phyloP scores from a whole-genome alignment of 2,329 filamentous ascomycete species.

The Cercospora brassicicola region DNA sequence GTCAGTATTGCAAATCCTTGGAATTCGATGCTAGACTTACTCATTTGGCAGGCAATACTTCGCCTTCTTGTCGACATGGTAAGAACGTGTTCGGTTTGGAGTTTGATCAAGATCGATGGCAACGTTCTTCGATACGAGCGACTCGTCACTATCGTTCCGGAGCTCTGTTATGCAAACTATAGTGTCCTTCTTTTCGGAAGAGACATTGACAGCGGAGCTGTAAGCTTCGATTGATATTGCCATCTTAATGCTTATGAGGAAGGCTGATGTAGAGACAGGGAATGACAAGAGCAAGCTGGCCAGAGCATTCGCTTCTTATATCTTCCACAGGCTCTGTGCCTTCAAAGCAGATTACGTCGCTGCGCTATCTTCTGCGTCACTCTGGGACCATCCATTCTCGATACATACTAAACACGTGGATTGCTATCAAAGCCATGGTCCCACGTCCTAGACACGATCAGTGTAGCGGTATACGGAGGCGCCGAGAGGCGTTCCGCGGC shows the following conservation, averaged over 20 bases:
- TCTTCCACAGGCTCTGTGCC: neutral
- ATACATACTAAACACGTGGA: neutral
- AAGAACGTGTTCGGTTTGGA: slow-evolving; percentile 1
- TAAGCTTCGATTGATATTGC: neutral
- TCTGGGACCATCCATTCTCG: neutral
- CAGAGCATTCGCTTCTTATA: neutral
- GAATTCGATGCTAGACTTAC: neutral
- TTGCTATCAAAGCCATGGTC: neutral
- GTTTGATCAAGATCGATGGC: neutral
- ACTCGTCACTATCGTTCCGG: neutral
- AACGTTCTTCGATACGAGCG: neutral
- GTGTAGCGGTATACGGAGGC: neutral
- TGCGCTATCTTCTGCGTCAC: neutral
- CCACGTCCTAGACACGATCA: neutral
- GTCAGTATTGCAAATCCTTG: neutral
- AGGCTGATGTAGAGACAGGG: neutral
- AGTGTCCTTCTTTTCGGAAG: neutral
- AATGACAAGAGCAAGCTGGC: neutral
- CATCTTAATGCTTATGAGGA: neutral
- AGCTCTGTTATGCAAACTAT: neutral
- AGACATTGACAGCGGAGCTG: neutral
- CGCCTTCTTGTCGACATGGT: slow-evolving; percentile 8
- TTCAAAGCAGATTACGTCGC: neutral
- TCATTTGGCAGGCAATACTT: slow-evolving; percentile 13
- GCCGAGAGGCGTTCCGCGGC: neutral